Evolutionary conservation across 2,329 filamentous ascomycete species (phyloP).

Genomic region (Chrysosporium queenslandicum): DNA sequence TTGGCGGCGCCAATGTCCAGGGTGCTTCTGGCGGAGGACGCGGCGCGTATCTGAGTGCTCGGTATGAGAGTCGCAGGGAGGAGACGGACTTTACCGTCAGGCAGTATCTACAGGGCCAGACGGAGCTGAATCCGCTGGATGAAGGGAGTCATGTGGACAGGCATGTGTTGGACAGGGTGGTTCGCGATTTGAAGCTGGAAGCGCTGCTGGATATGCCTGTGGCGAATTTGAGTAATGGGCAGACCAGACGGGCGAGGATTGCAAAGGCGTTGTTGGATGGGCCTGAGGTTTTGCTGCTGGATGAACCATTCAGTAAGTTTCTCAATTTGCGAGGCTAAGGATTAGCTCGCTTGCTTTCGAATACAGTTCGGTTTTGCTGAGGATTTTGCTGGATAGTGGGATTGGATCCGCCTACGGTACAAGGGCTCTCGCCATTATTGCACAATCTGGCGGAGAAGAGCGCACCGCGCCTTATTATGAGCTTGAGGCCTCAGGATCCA

Average conservation of each 20-base stretch:
- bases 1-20: constrained; percentile 63
- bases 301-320: constrained; percentile 71
- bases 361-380: not conserved
- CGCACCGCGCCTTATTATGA: constrained; percentile 63
- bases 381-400: constrained; percentile 51
- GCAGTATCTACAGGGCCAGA: constrained; percentile 74
- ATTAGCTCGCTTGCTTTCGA: no score
- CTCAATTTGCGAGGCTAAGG: no score
- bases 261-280: constrained; percentile 69
- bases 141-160: constrained; percentile 40
- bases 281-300: constrained; percentile 73
- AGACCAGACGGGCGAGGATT: constrained; percentile 77
- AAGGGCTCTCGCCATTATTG: constrained; percentile 61
- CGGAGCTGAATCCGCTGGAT: constrained; percentile 65
- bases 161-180: constrained; percentile 50
- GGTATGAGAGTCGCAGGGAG: constrained; percentile 82
- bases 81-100: constrained; percentile 75
- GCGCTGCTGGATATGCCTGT: constrained; percentile 70
- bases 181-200: constrained; percentile 58
- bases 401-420: constrained; percentile 72
- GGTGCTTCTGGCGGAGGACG: constrained; percentile 36
- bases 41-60: constrained; percentile 76
- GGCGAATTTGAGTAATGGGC: constrained; percentile 84
- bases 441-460: constrained; percentile 55
- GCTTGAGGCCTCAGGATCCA: constrained; percentile 72